Base-by-base conservation (phyloP, 441 rosid species). In the Hura crepitans region DNA sequence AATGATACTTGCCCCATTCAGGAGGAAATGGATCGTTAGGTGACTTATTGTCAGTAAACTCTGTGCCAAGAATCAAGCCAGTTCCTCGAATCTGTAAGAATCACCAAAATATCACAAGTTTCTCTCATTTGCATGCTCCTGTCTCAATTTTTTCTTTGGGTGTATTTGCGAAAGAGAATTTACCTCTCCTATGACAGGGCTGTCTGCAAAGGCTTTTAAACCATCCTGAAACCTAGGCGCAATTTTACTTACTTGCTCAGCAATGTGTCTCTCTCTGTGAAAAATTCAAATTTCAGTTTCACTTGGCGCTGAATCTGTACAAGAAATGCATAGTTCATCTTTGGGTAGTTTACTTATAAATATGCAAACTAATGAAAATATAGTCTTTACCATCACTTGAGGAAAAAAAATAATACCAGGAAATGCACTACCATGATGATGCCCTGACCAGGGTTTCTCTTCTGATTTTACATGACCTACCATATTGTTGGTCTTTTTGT, bases 151-250 rank as follows among this genome's bases (percentile, higher is more conserved):
- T n/a, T n/a, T n/a, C n/a, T n/a, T n/a, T n/a, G n/a, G n/a, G n/a
- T n/a, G n/a, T n/a, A n/a, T n/a, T 56, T 56, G 9, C 33, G 33
- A 49, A 28, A 17, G 55, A 53, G n/a, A 46, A 27, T 30, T 14
- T 79, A 95, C 98, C 96, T 95, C 99, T 57, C 99, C 97, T 55
- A 92, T 75, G 53, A 92, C 80, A 70, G 98, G 96, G 81, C 98
- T 95, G 73, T 78, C 81, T 7, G 88, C 79, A 43, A 85, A 90
- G 62, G 92, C 90, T 82, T 87, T 95, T 56, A 95, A 10, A 35
- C 99, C 99, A 61, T 88, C 88, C 86, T 95, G 99, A 81, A 92
- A 95, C 72, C 68, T 83, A 28, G 92, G 87, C 45, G 92, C 76
- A 68, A 89, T 79, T 25, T 50, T 82, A 14, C 69, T 81, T 13